Evolutionary conservation across 768 basidiomycete species (phyloP), one percentile per base, ranked within the genome.

Genomic region (Scleroderma bovista): DNA sequence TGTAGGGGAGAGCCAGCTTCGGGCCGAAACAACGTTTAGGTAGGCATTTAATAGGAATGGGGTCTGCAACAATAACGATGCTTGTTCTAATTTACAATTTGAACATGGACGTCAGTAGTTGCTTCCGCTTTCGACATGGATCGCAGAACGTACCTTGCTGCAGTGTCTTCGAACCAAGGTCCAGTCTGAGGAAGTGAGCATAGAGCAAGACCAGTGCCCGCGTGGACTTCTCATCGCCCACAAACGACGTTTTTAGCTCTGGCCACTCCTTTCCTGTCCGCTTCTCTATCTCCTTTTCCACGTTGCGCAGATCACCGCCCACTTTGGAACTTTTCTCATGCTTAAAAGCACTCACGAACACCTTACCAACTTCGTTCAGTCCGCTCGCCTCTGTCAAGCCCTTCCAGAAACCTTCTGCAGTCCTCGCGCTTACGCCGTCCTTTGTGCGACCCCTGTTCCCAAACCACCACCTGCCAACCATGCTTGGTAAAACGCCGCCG

Each of bases 381-480:
- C 75, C 76, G 8, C 87, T 84, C 22, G 86, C 83, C 61, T 99
- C 95, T 24, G 76, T 80, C n/a, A 97, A 58, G 4, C 77, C 73
- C 63, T 87, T 90, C 83, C 96, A 99, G 72, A 93, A 93, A 1
- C 77, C 72, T 26, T 91, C 83, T 2, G 95, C 95, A 0, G 92
- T 89, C 36, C 72, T 74, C 20, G 84, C 81, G 52, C 90, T 74
- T 49, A 96, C 77, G 37, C 93, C 92, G 56, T 99, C 96, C 67
- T 96, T 94, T 15, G 96, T 99, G 67, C 80, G 84, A 55, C 82
- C 76, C 50, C 88, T 78, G 57, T 83, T 89, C 4, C 92, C 90
- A 61, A 97, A 99, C 96, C 96, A 99, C 96, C 96, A 98, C 31
- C 84, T 80, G 13, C 92, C 89, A 47, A 99, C 95, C 41, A 95